A percentile compares a stretch with the other conserved stretches of the same genome.
These are phyloP conservation scores for Linanthus parryae DNA, from an alignment of 148 eudicot species.

Conservation along the genomic window DNA sequence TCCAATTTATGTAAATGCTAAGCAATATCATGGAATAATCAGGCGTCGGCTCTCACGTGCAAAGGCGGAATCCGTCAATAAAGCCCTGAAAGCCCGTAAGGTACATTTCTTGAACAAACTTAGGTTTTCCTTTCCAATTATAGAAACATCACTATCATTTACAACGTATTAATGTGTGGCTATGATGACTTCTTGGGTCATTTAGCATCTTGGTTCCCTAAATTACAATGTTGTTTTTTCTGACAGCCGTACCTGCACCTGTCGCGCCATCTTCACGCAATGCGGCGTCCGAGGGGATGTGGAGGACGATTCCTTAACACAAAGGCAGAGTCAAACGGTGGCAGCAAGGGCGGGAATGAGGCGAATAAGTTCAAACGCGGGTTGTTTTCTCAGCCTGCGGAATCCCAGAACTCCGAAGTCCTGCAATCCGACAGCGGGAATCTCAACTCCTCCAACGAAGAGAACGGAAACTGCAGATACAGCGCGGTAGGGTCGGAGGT, in stretches of 20 bases:
- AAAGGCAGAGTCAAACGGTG: slow-evolving; percentile 16
- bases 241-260: slow-evolving; percentile 57
- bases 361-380: slow-evolving; percentile 3
- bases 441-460: slow-evolving; percentile 19
- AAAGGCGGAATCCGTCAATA: slow-evolving; percentile 37
- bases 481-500: slow-evolving; percentile 30
- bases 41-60: slow-evolving; percentile 68
- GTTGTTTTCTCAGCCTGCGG: slow-evolving; percentile 15
- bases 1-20: slow-evolving; percentile 62
- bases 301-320: slow-evolving; percentile 68
- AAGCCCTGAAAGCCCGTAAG: slow-evolving; percentile 34
- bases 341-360: slow-evolving; percentile 1
- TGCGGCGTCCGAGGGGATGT: slow-evolving; percentile 58
- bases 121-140: neutral
- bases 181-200: neutral
- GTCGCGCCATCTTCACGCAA: slow-evolving; percentile 73
- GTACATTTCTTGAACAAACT: slow-evolving; percentile 20
- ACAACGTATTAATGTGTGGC: no score
- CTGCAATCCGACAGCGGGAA: slow-evolving; percentile 34
- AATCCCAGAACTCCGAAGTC: slow-evolving; percentile 46
- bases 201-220: neutral
- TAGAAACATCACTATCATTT: no score
- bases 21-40: slow-evolving; percentile 74
- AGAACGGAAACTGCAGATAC: slow-evolving; percentile 13
- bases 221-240: neutral